Conservation (phyloP, 208 protist genomes). For the Plasmodiophora brassicae region DNA sequence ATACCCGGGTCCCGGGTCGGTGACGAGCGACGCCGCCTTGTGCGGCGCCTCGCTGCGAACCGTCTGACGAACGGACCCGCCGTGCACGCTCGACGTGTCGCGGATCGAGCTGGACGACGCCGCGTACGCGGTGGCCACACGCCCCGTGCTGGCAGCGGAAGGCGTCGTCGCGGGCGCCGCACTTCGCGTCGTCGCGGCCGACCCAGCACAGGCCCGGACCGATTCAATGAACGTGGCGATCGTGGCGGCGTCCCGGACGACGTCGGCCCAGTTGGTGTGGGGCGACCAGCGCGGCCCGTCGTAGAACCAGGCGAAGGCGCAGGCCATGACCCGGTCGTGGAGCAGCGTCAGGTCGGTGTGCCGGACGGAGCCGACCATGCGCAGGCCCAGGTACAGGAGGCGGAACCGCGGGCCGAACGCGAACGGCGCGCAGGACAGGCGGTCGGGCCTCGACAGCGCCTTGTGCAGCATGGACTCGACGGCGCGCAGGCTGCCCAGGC, state of each 20-base stretch:
- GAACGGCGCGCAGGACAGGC: neutral
- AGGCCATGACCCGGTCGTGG: neutral
- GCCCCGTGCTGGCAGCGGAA: too few species aligned
- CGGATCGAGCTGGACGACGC: too few species aligned
- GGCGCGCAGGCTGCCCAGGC: neutral
- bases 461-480: conserved; percentile 2
- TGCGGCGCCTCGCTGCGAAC: too few species aligned
- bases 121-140: too few species aligned
- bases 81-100: too few species aligned
- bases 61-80: too few species aligned
- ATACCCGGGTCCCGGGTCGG: too few species aligned
- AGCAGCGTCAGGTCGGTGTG: neutral
- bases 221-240: neutral
- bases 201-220: neutral
- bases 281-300: neutral
- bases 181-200: neutral
- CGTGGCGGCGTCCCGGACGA: neutral
- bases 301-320: neutral
- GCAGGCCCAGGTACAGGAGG: neutral
- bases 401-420: neutral
- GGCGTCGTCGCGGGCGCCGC: too few species aligned
- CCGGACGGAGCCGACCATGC: neutral
- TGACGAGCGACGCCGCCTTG: too few species aligned
- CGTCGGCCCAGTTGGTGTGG: neutral
- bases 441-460: neutral